Percentiles rank a stretch among this genome's conserved stretches.
These are phyloP conservation scores for Herpotrichia juniperi DNA, from an alignment of 2,329 filamentous ascomycete species.

Conservation along the genomic window DNA sequence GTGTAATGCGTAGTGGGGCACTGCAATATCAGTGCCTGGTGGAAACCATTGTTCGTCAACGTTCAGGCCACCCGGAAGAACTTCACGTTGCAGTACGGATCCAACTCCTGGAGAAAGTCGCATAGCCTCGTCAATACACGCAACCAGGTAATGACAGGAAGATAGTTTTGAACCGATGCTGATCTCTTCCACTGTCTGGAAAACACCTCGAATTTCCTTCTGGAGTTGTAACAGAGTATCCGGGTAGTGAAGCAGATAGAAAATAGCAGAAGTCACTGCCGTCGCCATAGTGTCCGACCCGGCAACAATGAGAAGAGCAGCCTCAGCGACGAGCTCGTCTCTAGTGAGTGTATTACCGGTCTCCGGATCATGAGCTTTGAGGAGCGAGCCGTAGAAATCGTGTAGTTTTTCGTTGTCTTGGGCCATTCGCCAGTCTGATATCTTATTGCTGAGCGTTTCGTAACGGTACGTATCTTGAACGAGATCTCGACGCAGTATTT, in stretches of 20 bases:
- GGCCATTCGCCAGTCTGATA: not conserved
- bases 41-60: slow-evolving; percentile 21
- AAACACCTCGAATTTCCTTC: slow-evolving; percentile 8
- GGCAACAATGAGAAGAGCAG: slow-evolving; percentile 47
- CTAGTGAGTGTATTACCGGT: not conserved
- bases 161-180: slow-evolving; percentile 14
- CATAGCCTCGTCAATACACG: slow-evolving; percentile 30
- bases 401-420: not conserved
- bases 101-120: slow-evolving; percentile 17
- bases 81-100: slow-evolving; percentile 17
- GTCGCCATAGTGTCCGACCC: slow-evolving; percentile 44
- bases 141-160: slow-evolving; percentile 21
- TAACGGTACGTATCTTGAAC: slow-evolving; percentile 7
- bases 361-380: not conserved
- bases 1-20: slow-evolving; percentile 23
- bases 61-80: slow-evolving; percentile 19
- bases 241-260: slow-evolving; percentile 43
- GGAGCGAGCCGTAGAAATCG: not conserved
- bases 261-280: slow-evolving; percentile 32
- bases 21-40: slow-evolving; percentile 16
- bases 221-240: not conserved
- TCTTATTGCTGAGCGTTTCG: not conserved
- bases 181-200: slow-evolving; percentile 21
- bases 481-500: slow-evolving; percentile 37
- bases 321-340: slow-evolving; percentile 44